These are phyloP conservation scores for Glutinoglossum americanum DNA, from an alignment of 495 filamentous ascomycete genomes.

Conservation along the genomic window DNA sequence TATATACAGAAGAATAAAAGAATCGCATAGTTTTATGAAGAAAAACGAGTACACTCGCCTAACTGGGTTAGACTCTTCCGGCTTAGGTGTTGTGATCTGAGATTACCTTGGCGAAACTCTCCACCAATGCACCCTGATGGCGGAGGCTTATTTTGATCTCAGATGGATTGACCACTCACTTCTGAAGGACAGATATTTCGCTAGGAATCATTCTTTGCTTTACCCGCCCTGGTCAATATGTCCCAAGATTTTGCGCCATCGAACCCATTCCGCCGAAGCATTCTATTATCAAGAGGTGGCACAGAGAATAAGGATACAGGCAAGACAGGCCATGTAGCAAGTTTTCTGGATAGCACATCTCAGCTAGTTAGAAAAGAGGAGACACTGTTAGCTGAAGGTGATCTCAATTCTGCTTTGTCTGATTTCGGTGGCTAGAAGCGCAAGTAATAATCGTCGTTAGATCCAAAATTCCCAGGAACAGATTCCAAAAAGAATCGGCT, in stretches of 20 bases:
- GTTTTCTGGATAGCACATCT: not conserved
- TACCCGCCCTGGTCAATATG: not conserved
- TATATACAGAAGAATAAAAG: constrained; percentile 14
- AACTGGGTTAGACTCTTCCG: not conserved
- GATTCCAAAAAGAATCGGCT: not conserved
- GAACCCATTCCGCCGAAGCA: constrained; percentile 5
- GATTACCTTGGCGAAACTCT: not conserved
- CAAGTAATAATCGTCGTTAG: not conserved
- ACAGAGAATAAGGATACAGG: not conserved
- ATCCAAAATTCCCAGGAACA: not conserved
- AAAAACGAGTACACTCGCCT: not conserved
- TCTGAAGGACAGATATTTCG: not conserved
- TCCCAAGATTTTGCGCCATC: constrained; percentile 1
- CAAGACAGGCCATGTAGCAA: not conserved
- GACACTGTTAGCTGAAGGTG: not conserved
- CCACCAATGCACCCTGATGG: not conserved
- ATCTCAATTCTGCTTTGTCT: not conserved
- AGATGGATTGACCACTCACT: not conserved
- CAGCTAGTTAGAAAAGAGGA: not conserved
- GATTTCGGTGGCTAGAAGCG: not conserved
- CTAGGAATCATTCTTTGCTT: not conserved
- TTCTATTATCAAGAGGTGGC: not conserved
- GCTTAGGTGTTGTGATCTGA: not conserved
- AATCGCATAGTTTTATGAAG: not conserved
- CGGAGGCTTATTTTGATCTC: not conserved